Base-by-base conservation (phyloP, 129 eudicot genomes). In the Scalesia atractyloides region DNA sequence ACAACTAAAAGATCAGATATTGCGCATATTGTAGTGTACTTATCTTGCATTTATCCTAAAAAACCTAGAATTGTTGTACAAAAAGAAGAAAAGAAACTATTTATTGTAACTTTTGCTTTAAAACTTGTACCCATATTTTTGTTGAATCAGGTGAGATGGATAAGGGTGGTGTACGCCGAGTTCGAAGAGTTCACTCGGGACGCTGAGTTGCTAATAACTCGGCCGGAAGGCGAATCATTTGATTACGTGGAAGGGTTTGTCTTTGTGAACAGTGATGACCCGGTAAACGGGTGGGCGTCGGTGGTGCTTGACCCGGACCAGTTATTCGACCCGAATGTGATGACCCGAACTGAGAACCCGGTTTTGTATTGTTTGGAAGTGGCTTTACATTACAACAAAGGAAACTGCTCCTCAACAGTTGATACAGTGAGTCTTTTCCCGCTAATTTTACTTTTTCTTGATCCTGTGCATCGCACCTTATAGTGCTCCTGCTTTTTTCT, bases 181-280 rank as follows among this genome's bases (percentile, higher is more conserved):
- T 93, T 93, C 75, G 61, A 56, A 52, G 90, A 93, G 76, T 93
- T 87, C 84, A 82, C 96, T 26, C 92, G 69, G 73, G 98, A 93
- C 53, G 84, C 95, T 4, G 98, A 93, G 95, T 87, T 62, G 26
- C 74, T 93, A 1, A 81, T 85, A 75, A 93, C 82, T 68, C 86
- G 52, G 53, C 58, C 68, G 22, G 77, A 79, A 68, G 91, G 80
- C 22, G 80, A 82, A 18, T 73, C 84, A 59, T 89, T 93, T 66
- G 92, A 93, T 80, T 93, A 93, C 83, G 87, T 89, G 46, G 98
- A 89, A 78, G 98, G 98, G 2, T 93, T 93, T 63, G 95, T 78
- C 46, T 89, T 93, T 37, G 89, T 86, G 33, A 93, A 93, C 80
- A 85, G 85, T 49, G 87, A 85, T 54, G 96, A 93, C 89, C 88